Conservation (phyloP, 805 yeast species). For the Teunomyces kruisii region DNA sequence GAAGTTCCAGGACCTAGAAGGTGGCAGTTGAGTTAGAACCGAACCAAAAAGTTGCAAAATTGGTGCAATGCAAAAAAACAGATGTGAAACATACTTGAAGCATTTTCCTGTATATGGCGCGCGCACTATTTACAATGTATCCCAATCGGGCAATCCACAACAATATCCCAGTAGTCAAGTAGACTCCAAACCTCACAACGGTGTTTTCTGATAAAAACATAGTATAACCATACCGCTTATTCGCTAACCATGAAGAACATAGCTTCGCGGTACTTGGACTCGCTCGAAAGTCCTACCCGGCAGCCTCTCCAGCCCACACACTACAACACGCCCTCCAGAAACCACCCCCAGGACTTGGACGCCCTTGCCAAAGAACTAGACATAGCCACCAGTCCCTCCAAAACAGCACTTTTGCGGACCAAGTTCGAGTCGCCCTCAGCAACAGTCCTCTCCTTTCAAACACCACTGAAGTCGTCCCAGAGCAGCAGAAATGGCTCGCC, state of each 20-base stretch:
- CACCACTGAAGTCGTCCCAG: constrained; percentile 25
- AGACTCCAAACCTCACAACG: neutral
- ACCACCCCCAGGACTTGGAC: constrained; percentile 30
- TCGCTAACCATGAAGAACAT: constrained; percentile 19
- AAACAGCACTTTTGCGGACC: constrained; percentile 27
- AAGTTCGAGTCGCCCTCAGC: constrained; percentile 43
- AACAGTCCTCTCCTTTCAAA: constrained; percentile 41
- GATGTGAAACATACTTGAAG: neutral
- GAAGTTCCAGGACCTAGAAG: constrained; percentile 2
- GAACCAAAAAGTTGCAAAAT: no score
- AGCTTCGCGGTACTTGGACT: constrained; percentile 36
- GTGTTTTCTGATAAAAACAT: no score
- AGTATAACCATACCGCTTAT: neutral
- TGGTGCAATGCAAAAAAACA: no score
- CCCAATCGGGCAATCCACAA: constrained; percentile 3
- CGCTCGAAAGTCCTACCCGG: constrained; percentile 27
- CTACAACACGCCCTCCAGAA: constrained; percentile 14
- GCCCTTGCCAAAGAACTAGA: constrained; percentile 38
- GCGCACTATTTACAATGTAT: constrained; percentile 1
- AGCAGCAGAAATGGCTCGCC: constrained; percentile 17
- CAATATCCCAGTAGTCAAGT: neutral
- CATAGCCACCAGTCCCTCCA: constrained; percentile 23
- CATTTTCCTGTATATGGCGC: neutral
- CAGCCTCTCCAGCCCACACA: constrained; percentile 32
- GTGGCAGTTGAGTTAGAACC: neutral